These are phyloP conservation scores for Rehmannia glutinosa DNA, from an alignment of 257 asterid genomes.

Conservation along the genomic window DNA sequence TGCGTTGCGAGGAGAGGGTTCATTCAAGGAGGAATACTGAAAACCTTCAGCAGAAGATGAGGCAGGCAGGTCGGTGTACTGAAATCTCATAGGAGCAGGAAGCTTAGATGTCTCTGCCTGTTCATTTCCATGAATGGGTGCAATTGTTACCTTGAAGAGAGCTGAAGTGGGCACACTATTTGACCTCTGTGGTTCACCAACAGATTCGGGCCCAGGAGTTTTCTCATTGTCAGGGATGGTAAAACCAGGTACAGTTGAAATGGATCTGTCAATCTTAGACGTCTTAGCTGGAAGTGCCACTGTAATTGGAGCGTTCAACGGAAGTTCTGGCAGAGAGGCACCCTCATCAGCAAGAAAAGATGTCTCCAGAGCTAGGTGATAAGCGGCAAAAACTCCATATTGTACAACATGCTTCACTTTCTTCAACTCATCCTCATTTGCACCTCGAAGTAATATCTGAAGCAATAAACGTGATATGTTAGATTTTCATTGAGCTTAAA, in stretches of 20 bases:
- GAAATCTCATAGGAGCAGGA: constrained; percentile 30
- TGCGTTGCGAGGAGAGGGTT: constrained; percentile 28
- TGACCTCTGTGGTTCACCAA: constrained; percentile 51
- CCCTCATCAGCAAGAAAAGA: constrained; percentile 97
- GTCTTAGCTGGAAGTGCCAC: constrained; percentile 72
- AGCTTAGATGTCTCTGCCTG: constrained; percentile 20
- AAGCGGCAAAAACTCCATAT: constrained; percentile 85
- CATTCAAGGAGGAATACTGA: constrained; percentile 28
- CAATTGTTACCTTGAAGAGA: constrained; percentile 24
- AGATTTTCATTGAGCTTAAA: constrained; percentile 16
- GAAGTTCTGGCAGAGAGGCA: constrained; percentile 77
- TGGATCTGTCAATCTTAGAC: constrained; percentile 62
- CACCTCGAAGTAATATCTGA: constrained; percentile 84
- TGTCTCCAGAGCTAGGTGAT: constrained; percentile 82
- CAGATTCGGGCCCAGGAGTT: constrained; percentile 41
- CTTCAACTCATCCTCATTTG: constrained; percentile 75
- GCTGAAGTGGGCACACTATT: constrained; percentile 48
- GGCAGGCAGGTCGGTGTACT: constrained; percentile 23
- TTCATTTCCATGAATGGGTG: constrained; percentile 25
- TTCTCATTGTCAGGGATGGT: constrained; percentile 44
- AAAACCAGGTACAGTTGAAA: constrained; percentile 71
- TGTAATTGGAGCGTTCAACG: constrained; percentile 55
- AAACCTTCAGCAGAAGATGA: constrained; percentile 30
- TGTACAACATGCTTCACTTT: constrained; percentile 88
- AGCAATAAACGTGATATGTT: constrained; percentile 14